Percentiles rank a stretch among this genome's conserved stretches.
Evolutionary conservation across 768 basidiomycete species (phyloP).

Genomic region (Calocybe gangraenosa): DNA sequence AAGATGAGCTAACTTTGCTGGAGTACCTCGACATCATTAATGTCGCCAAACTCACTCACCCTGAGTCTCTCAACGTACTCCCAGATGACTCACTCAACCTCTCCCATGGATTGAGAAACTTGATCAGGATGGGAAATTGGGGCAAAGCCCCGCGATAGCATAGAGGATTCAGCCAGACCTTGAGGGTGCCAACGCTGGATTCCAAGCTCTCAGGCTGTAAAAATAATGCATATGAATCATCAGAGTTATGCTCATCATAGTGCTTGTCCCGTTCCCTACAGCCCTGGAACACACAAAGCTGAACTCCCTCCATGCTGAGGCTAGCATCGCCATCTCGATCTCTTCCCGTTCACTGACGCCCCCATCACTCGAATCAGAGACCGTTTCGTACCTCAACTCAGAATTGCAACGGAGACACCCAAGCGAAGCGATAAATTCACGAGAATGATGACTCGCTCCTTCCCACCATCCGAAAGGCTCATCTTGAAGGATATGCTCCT

Average conservation of each 20-base stretch:
- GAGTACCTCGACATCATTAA: not conserved
- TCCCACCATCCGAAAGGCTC: not conserved
- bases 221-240: not conserved
- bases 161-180: not conserved
- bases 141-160: not conserved
- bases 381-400: not conserved
- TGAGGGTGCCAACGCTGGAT: not conserved
- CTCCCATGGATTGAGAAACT: not conserved
- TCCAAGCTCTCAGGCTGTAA: not conserved
- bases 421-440: not conserved
- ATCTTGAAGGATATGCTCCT: not conserved
- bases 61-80: not conserved
- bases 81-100: not conserved
- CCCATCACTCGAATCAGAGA: not conserved
- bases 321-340: not conserved
- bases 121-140: not conserved
- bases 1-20: not conserved
- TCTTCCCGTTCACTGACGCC: not conserved
- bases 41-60: not conserved
- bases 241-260: not conserved
- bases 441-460: not conserved
- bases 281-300: not conserved
- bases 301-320: not conserved
- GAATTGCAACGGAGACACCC: not conserved
- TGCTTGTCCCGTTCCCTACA: not conserved